A percentile compares a stretch with the other conserved stretches of the same genome.
Conservation (phyloP, 2,329 filamentous ascomycete genomes). For the Tetracladium maxilliforme region DNA sequence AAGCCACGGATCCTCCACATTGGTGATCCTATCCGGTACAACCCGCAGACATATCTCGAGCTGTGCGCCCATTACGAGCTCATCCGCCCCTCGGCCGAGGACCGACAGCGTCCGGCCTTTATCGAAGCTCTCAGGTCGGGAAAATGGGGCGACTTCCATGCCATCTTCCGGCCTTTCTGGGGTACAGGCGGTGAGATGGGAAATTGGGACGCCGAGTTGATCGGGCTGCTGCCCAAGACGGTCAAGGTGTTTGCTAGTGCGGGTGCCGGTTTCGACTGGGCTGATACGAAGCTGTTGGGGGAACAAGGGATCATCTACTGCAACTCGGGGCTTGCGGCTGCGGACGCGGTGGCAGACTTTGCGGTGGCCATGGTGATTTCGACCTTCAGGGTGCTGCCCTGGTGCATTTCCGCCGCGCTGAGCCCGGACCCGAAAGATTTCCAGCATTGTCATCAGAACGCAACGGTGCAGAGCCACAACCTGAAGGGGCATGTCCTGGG, state of each 20-base stretch:
- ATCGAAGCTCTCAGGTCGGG: constrained; percentile 25
- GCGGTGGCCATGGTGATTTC: constrained; percentile 50
- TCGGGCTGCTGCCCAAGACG: constrained; percentile 30
- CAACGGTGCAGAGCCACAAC: constrained; percentile 42
- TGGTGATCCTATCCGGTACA: neutral
- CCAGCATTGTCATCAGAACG: constrained; percentile 36
- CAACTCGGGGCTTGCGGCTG: constrained; percentile 51
- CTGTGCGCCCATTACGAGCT: constrained; percentile 20
- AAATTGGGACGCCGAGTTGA: constrained; percentile 38
- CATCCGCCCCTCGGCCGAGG: constrained; percentile 26
- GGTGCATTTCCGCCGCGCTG: constrained; percentile 42
- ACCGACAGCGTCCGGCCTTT: constrained; percentile 30
- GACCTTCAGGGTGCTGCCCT: constrained; percentile 49
- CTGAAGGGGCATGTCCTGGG: constrained; percentile 43
- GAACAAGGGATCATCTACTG: constrained; percentile 50
- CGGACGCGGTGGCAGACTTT: constrained; percentile 56
- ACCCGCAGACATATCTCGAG: too few species aligned
- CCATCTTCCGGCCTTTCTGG: constrained; percentile 38
- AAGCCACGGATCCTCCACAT: too few species aligned
- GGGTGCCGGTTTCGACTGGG: constrained; percentile 44
- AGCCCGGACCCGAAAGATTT: constrained; percentile 28
- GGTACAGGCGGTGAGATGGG: constrained; percentile 46
- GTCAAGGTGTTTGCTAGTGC: constrained; percentile 39
- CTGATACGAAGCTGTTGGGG: constrained; percentile 40
- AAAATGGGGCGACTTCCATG: constrained; percentile 33